These are phyloP conservation scores for Kwoniella pini DNA, from an alignment of 768 basidiomycete genomes.

Conservation along the genomic window DNA sequence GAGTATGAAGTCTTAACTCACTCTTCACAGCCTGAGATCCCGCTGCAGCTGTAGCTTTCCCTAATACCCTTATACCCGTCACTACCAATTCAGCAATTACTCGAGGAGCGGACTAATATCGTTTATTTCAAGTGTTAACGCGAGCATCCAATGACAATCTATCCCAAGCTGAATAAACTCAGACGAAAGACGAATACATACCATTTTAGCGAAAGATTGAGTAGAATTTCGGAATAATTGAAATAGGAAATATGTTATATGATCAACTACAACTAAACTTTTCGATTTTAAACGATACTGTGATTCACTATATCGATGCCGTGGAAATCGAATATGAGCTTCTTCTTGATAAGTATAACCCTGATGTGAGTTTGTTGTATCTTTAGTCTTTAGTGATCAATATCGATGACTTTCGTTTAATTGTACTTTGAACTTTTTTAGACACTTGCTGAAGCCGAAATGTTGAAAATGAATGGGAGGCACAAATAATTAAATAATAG, in stretches of 20 bases:
- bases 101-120: slow-evolving; percentile 28
- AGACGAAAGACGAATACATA: background rate
- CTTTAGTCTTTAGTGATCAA: too few species aligned
- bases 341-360: too few species aligned
- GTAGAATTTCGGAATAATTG: too few species aligned
- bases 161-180: too few species aligned
- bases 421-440: background rate
- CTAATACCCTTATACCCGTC: slow-evolving; percentile 58
- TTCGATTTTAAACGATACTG: too few species aligned
- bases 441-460: background rate
- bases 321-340: too few species aligned
- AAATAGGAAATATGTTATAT: too few species aligned
- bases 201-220: too few species aligned
- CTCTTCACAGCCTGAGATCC: slow-evolving; percentile 91
- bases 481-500: background rate
- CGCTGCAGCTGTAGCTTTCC: slow-evolving; percentile 87
- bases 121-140: background rate
- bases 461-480: background rate
- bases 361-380: too few species aligned
- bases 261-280: too few species aligned
- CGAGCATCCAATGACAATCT: background rate
- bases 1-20: slow-evolving; percentile 56
- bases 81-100: slow-evolving; percentile 39
- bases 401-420: background rate
- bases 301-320: too few species aligned